Percentiles rank a stretch among this genome's conserved stretches.
phyloP scores from a whole-genome alignment of 2,329 filamentous ascomycete genomes.

The Hypoxylon sp. region DNA sequence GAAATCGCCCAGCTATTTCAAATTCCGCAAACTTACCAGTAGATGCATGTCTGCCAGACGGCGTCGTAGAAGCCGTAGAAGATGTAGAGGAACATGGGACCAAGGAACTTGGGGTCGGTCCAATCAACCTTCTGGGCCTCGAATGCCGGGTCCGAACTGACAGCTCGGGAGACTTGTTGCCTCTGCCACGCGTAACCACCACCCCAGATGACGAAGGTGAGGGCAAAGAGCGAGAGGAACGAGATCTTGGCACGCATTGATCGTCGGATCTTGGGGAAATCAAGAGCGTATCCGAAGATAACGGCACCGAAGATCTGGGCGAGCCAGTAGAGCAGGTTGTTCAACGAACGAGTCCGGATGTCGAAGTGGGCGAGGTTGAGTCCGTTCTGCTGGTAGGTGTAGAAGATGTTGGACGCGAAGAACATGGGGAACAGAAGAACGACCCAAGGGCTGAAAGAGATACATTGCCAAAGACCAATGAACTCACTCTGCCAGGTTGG shows the following conservation, averaged over 20 bases:
- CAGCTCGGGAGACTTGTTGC: slow-evolving; percentile 63
- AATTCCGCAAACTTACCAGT: slow-evolving; percentile 84
- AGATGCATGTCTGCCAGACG: slow-evolving; percentile 89
- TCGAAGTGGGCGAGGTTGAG: slow-evolving; percentile 80
- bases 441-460: slow-evolving; percentile 76
- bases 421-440: slow-evolving; percentile 84
- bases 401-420: slow-evolving; percentile 84
- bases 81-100: slow-evolving; percentile 81
- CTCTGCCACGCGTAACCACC: slow-evolving; percentile 80
- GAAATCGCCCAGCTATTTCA: slow-evolving; percentile 68
- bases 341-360: slow-evolving; percentile 78
- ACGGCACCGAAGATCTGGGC: slow-evolving; percentile 80
- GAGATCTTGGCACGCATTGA: slow-evolving; percentile 73
- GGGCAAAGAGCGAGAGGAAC: slow-evolving; percentile 70
- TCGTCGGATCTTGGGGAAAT: slow-evolving; percentile 70
- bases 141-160: slow-evolving; percentile 38
- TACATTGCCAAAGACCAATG: slow-evolving; percentile 75
- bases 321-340: slow-evolving; percentile 79
- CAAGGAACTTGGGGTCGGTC: slow-evolving; percentile 72
- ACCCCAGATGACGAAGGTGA: slow-evolving; percentile 81
- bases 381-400: slow-evolving; percentile 82
- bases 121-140: slow-evolving; percentile 64
- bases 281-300: slow-evolving; percentile 76
- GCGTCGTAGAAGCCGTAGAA: slow-evolving; percentile 72
- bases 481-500: slow-evolving; percentile 82